Evolutionary conservation across 2,329 filamentous ascomycete species (phyloP).

Genomic region (Sporothrix pallida): DNA sequence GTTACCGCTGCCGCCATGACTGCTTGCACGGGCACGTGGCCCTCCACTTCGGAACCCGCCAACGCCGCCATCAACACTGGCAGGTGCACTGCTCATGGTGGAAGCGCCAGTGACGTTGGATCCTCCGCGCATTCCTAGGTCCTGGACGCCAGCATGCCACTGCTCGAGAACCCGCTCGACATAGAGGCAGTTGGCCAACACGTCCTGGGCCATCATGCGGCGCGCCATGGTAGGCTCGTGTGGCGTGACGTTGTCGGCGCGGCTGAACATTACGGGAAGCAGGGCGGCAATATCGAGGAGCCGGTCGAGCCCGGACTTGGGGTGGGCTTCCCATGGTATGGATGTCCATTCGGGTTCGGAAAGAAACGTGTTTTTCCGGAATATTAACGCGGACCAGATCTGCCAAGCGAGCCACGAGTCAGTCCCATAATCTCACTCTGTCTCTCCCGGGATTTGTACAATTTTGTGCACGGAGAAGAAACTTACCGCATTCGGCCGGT

Average conservation of each 20-base stretch:
- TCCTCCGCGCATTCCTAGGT: conserved; percentile 36
- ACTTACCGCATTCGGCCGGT: conserved; percentile 59
- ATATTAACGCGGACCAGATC: conserved; percentile 57
- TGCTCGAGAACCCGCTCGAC: conserved; percentile 56
- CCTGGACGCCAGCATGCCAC: conserved; percentile 51
- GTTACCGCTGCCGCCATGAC: background rate
- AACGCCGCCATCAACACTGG: background rate
- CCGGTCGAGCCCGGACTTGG: conserved; percentile 57
- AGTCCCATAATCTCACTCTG: conserved; percentile 8
- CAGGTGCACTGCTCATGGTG: conserved; percentile 7
- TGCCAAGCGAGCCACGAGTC: conserved; percentile 38
- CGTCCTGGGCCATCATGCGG: conserved; percentile 53
- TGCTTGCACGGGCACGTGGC: conserved; percentile 34
- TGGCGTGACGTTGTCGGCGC: conserved; percentile 51
- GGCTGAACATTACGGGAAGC: conserved; percentile 55
- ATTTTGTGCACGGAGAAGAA: background rate
- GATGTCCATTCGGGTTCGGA: conserved; percentile 58
- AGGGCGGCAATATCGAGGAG: conserved; percentile 58
- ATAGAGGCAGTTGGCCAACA: conserved; percentile 55
- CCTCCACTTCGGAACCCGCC: background rate
- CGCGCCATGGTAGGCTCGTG: conserved; percentile 51
- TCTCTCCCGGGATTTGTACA: background rate
- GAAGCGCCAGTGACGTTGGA: conserved; percentile 24
- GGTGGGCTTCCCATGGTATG: conserved; percentile 58
- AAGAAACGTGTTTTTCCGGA: conserved; percentile 58